Evolutionary conservation across 805 yeast genomes (phyloP).

Genomic region (Saccharomycopsis microspora): DNA sequence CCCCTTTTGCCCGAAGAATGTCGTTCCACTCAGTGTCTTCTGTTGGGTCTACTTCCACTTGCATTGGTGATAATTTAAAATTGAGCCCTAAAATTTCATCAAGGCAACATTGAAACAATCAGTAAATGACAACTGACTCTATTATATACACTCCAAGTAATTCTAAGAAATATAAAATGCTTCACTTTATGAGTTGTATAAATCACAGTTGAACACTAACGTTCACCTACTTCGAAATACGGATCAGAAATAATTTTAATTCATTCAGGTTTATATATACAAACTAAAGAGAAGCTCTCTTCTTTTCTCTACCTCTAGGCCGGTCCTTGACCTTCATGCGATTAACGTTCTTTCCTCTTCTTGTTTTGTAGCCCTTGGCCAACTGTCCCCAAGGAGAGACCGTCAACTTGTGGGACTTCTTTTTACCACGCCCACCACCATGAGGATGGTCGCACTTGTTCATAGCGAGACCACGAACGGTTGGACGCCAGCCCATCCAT

Average conservation of each 20-base stretch:
- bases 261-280: no score
- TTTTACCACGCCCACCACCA: constrained; percentile 99
- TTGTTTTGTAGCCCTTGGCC: constrained; percentile 89
- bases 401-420: constrained; percentile 89
- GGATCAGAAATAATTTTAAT: no score
- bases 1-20: constrained; percentile 78
- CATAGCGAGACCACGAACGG: constrained; percentile 97
- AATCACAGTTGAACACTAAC: no score
- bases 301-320: constrained; percentile 57
- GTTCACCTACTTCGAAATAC: no score
- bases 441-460: constrained; percentile 96
- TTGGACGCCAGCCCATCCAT: constrained; percentile 87
- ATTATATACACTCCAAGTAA: no score
- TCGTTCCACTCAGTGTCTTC: constrained; percentile 99
- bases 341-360: constrained; percentile 81
- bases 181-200: no score
- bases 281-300: constrained; percentile 3
- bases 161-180: no score
- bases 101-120: no score
- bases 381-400: constrained; percentile 94
- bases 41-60: constrained; percentile 82
- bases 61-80: constrained; percentile 3
- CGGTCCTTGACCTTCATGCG: constrained; percentile 83
- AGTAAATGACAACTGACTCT: no score
- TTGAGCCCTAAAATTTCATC: background rate